Evolutionary conservation across 2,329 filamentous ascomycete species (phyloP), one percentile per base, ranked within the genome.

Genomic region (Talaromyces sp.): DNA sequence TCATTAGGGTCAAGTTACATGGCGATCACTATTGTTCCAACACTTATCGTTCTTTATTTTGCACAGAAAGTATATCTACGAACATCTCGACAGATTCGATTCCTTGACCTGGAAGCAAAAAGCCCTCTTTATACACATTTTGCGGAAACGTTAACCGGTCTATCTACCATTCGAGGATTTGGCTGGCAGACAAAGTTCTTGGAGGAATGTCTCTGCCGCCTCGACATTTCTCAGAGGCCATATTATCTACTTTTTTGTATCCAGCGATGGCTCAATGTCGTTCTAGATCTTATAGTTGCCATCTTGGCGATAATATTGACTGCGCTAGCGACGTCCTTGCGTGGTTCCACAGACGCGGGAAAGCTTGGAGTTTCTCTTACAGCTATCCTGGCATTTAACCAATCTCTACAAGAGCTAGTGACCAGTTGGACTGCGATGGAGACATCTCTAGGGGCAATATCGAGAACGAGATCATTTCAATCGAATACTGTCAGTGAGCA

Each of bases 81-180:
- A 0, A 88, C 85, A 0, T 87, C 84, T 1, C 76, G 85, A 0
- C 86, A 88, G 69, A 69, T 88, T 7, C 79, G 86, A 56, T 77
- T 86, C 21, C 70, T 88, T 5, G 86, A 88, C 52, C 77, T 88
- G 0, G 86, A 88, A 70, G 80, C 82, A 1, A 87, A 87, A 66
- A 81, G 81, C 0, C 84, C 84, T 0, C 72, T 87, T 0, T 86
- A 83, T 74, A 82, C 78, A 16, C 76, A 86, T 63, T 87, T 86
- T 66, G 75, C 81, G 28, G 84, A 86, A 64, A 82, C 81, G 1
- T 77, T 86, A 48, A 79, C 79, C 40, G 85, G 85, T 0, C 68
- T 86, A 0, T 74, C 78, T 0, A 86, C 84, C 0, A 77, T 87
- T 37, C 79, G 84, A 14, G 82, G 84, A 0, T 86, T 85, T 64